A percentile compares a stretch with the other conserved stretches of the same genome.
phyloP scores from a whole-genome alignment of 139 green algal genomes.

The Micractinium sp. region DNA sequence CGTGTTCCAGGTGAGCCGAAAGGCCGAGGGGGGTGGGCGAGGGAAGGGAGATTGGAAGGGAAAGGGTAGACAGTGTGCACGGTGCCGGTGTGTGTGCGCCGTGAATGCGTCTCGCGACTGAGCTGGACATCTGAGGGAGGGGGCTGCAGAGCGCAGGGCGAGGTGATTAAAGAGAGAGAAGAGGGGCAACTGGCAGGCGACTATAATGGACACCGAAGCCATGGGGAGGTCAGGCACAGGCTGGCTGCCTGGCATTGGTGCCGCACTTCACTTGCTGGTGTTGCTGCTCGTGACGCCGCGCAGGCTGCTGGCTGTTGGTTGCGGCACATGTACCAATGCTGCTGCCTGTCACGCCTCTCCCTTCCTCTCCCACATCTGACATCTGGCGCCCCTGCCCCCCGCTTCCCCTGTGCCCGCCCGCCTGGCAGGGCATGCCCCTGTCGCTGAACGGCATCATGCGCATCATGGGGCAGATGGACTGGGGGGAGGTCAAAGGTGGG shows the following conservation, averaged over 20 bases:
- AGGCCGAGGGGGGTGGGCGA: not conserved
- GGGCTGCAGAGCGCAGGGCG: not conserved
- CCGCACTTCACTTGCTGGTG: not conserved
- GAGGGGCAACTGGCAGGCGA: too few species aligned
- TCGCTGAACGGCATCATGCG: slow-evolving; percentile 67
- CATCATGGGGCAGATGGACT: slow-evolving; percentile 89
- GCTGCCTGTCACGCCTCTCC: not conserved
- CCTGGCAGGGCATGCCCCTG: slow-evolving; percentile 72
- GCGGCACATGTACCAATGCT: not conserved
- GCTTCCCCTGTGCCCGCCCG: not conserved
- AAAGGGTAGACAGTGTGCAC: not conserved
- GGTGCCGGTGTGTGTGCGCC: too few species aligned
- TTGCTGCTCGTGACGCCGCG: too few species aligned
- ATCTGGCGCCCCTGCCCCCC: not conserved
- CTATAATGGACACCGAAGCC: too few species aligned
- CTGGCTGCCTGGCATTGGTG: too few species aligned
- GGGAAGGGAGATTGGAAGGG: not conserved
- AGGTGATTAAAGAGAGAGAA: not conserved
- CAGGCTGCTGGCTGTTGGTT: too few species aligned
- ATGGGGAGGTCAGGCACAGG: too few species aligned
- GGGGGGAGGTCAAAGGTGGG: slow-evolving; percentile 52
- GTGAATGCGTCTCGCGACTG: too few species aligned
- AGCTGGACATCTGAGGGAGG: not conserved
- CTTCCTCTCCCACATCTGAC: not conserved
- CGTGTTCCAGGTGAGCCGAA: slow-evolving; percentile 70